Conservation (phyloP, 2,329 filamentous ascomycete genomes). For the Microdochium trichocladiopsis region DNA sequence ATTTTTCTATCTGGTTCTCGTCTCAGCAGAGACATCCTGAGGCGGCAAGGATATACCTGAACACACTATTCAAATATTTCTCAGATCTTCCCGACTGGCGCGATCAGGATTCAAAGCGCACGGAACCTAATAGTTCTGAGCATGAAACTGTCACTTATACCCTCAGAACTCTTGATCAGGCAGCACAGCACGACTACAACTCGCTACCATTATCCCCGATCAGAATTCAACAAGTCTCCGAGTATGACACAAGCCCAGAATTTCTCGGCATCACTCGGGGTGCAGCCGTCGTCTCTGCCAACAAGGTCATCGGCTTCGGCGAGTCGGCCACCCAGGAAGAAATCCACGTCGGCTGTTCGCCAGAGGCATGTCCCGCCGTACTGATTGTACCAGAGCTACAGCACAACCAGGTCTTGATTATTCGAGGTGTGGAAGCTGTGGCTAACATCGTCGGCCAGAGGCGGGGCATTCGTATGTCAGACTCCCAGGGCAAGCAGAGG, state of each 20-base stretch:
- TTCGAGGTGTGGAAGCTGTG: conserved; percentile 20
- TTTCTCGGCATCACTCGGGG: conserved; percentile 11
- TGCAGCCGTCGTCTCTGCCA: conserved; percentile 23
- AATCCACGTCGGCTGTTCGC: conserved; percentile 23
- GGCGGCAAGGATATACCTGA: conserved; percentile 21
- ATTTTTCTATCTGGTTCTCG: conserved; percentile 25
- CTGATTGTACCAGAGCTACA: conserved; percentile 21
- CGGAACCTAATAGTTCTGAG: background rate
- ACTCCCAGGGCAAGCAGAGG: background rate
- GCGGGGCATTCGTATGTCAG: conserved; percentile 13
- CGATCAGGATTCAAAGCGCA: too few species aligned
- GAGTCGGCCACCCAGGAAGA: conserved; percentile 28
- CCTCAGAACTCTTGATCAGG: background rate
- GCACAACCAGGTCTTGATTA: conserved; percentile 15
- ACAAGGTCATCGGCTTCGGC: conserved; percentile 25
- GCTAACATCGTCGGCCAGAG: conserved; percentile 19
- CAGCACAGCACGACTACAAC: background rate
- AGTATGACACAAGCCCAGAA: conserved; percentile 16
- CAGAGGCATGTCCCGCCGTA: conserved; percentile 25
- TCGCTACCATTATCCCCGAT: background rate
- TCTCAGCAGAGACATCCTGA: conserved; percentile 20
- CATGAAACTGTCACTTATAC: background rate
- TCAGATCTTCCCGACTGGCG: conserved; percentile 5
- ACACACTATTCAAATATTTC: conserved; percentile 21
- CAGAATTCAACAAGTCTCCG: conserved; percentile 5